Conservation (phyloP, 23 red algal genomes). For the Gracilaria gracilis region DNA sequence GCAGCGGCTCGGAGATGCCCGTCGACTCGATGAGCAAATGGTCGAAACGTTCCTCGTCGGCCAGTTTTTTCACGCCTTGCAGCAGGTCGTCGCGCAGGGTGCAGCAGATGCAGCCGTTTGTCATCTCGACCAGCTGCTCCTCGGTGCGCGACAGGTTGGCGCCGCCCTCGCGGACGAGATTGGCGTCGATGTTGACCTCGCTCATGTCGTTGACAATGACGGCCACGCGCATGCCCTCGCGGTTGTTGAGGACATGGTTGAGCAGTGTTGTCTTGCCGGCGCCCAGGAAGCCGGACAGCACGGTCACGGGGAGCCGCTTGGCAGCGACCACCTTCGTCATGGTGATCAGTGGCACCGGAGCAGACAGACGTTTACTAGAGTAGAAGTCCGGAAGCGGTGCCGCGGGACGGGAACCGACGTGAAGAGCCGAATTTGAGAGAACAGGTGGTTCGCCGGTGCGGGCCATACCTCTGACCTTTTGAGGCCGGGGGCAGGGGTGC, state of each 20-base stretch:
- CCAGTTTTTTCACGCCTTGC: slow-evolving; percentile 40
- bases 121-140: slow-evolving; percentile 54
- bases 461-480: neutral
- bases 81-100: slow-evolving; percentile 57
- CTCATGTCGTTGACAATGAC: slow-evolving; percentile 89
- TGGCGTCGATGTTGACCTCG: slow-evolving; percentile 57
- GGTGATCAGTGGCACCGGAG: neutral
- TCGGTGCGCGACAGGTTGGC: slow-evolving; percentile 32
- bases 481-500: neutral
- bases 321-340: neutral
- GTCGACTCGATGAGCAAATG: slow-evolving; percentile 79
- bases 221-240: slow-evolving; percentile 62
- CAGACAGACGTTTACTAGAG: neutral
- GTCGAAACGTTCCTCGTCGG: slow-evolving; percentile 35
- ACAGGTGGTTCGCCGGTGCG: neutral
- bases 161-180: slow-evolving; percentile 28
- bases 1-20: slow-evolving; percentile 73
- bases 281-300: slow-evolving; percentile 86
- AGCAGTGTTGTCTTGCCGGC: slow-evolving; percentile 79
- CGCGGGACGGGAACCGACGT: neutral
- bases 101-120: slow-evolving; percentile 58
- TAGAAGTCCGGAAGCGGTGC: neutral
- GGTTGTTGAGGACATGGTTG: slow-evolving; percentile 33
- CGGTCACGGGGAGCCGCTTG: slow-evolving; percentile 61
- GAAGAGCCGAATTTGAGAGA: neutral